Conservation (phyloP, 1,284 basidiomycete species). For the Vanrija sp. region DNA sequence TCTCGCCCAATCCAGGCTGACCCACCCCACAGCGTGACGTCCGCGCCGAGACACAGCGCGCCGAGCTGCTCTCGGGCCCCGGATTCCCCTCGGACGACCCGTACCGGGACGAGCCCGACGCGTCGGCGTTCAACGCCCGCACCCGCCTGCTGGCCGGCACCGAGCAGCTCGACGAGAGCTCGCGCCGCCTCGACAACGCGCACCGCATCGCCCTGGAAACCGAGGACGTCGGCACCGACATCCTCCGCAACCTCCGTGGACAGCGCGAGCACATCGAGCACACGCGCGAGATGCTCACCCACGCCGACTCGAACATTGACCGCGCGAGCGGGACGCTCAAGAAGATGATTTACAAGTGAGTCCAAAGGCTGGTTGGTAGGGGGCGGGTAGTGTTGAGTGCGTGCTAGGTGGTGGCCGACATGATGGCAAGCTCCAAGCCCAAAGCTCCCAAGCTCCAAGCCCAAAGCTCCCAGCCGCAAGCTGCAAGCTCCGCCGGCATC, state of each 20-base stretch:
- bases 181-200: constrained; percentile 77
- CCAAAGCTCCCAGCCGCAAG: too few species aligned
- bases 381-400: too few species aligned
- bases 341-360: constrained; percentile 59
- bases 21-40: constrained; percentile 47
- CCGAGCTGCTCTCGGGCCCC: constrained; percentile 52
- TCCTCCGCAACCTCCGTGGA: constrained; percentile 74
- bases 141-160: constrained; percentile 75
- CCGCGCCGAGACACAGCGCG: constrained; percentile 46
- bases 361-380: neutral
- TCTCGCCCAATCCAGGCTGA: neutral
- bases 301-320: constrained; percentile 58
- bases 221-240: constrained; percentile 90
- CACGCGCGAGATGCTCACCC: constrained; percentile 64
- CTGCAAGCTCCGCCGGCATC: too few species aligned
- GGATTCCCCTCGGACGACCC: constrained; percentile 67
- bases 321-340: constrained; percentile 57
- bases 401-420: too few species aligned
- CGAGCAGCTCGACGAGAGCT: constrained; percentile 68
- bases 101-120: constrained; percentile 55
- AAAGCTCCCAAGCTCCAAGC: too few species aligned
- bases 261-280: constrained; percentile 97
- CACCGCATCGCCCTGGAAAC: constrained; percentile 93
- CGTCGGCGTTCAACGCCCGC: constrained; percentile 52
- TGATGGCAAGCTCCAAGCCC: too few species aligned